Base-by-base conservation (phyloP, 2,329 filamentous ascomycete genomes). In the Coniella lustricola region DNA sequence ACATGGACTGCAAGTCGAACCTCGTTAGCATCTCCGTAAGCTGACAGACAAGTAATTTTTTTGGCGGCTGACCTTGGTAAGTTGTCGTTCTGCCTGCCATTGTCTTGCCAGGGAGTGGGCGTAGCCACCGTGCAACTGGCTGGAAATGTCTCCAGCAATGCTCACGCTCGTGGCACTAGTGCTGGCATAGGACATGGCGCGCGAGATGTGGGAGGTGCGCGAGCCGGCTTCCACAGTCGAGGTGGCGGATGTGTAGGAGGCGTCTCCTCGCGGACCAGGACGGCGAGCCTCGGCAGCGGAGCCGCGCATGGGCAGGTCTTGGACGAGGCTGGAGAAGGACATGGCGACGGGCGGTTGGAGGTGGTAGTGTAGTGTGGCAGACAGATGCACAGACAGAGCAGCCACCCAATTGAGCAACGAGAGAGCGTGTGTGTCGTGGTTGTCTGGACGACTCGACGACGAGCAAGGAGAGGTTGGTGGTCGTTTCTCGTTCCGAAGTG, bases 81-180 rank as follows among this genome's bases (percentile, higher is more conserved):
- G 74, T 69, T 91, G 87, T 56, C 85, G 78, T 70, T 91, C 87
- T 31, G 86, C 82, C 66, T 93, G 87, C 87, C 87, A 93, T 59
- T 83, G 77, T 56, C 87, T 77, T 49, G 85, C 84, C 48, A 93
- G 74, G 40, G 87, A 85, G 60, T 93, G 87, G 59, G 82, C 84
- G 67, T 91, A 91, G 50, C 87, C 87, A 46, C 86, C 84, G 62
- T 93, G 87, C 36, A 91, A 76, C 67, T 91, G 87, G 65, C 85
- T 90, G 13, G 84, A 84, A 57, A 93, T 90, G 60, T 90, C 86
- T 46, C 81, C 81, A 2, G 79, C 71, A 57, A 84, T 84, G 75
- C 81, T 84, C 55, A 84, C 81, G 62, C 80, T 84, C 22, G 81
- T 84, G 38, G 81, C 81, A 48, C 79, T 69, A 13, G 81, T 84